Evolutionary conservation across 2,329 filamentous ascomycete species (phyloP).

Genomic region (Botrytis deweyae): DNA sequence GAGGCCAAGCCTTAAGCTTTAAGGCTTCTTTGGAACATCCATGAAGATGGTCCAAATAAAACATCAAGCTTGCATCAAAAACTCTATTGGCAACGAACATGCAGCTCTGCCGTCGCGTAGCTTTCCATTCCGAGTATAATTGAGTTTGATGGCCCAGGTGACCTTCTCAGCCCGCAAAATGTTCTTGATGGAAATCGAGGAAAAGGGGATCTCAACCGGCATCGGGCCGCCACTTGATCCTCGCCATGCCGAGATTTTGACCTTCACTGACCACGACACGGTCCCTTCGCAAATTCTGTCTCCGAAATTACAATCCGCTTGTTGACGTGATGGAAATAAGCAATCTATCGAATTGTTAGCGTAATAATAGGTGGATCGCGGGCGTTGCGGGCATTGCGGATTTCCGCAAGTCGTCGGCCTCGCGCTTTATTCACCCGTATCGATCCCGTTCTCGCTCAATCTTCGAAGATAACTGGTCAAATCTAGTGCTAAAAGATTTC

Average conservation of each 20-base stretch:
- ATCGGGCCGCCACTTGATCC: neutral
- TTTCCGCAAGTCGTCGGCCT: neutral
- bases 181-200: neutral
- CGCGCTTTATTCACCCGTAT: neutral
- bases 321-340: neutral
- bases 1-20: neutral
- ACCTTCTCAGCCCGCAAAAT: conserved; percentile 1
- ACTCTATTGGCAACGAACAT: neutral
- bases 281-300: neutral
- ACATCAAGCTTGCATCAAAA: conserved; percentile 3
- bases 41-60: neutral
- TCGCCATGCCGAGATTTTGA: neutral
- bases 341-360: neutral
- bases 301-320: neutral
- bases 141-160: neutral
- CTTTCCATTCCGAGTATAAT: neutral
- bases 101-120: conserved; percentile 11
- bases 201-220: neutral
- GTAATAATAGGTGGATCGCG: neutral
- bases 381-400: neutral
- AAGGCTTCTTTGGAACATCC: neutral
- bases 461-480: neutral
- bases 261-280: neutral
- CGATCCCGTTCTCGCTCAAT: too few relatives aligned
- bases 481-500: neutral